Conservation (phyloP, 352 stramenopile genomes). For the Pseudoperonospora humuli region DNA sequence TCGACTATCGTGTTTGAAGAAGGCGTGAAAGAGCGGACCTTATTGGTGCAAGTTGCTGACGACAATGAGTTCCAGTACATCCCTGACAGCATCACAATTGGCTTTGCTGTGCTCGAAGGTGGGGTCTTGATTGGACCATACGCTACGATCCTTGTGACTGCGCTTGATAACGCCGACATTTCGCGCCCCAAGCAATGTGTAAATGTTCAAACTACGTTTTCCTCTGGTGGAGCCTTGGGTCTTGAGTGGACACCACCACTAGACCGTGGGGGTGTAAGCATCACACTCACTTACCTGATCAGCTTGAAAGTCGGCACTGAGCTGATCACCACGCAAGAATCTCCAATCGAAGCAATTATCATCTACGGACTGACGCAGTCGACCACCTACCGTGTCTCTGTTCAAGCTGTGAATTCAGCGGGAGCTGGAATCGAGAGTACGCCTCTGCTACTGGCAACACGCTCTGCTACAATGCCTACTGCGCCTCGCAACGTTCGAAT, state of each 20-base stretch:
- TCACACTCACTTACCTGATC: conserved; percentile 26
- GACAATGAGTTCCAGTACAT: conserved; percentile 36
- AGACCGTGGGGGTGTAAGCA: conserved; percentile 26
- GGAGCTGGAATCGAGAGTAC: conserved; percentile 20
- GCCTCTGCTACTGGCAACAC: conserved; percentile 22
- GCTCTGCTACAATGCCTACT: conserved; percentile 15
- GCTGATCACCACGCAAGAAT: conserved; percentile 2
- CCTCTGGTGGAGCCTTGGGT: conserved; percentile 34
- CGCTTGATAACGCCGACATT: conserved; percentile 45
- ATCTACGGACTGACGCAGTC: conserved; percentile 39
- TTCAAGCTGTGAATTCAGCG: conserved; percentile 26
- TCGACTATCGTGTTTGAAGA: conserved; percentile 26
- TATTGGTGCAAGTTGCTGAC: conserved; percentile 29
- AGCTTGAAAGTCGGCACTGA: conserved; percentile 10
- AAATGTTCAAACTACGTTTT: conserved; percentile 12
- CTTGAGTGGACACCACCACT: conserved; percentile 36
- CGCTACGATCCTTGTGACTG: conserved; percentile 23
- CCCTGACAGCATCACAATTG: conserved; percentile 29
- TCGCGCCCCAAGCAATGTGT: conserved; percentile 39
- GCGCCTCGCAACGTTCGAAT: conserved; percentile 26
- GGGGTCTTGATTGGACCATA: conserved; percentile 22
- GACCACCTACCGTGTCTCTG: conserved; percentile 38
- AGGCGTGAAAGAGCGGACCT: conserved; percentile 8
- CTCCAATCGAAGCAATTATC: conserved; percentile 1
- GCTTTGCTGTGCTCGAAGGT: conserved; percentile 32